A percentile compares a stretch with the other conserved stretches of the same genome.
Evolutionary conservation across 768 basidiomycete genomes (phyloP).

Genomic region (Brasilioporus rufonigricans): DNA sequence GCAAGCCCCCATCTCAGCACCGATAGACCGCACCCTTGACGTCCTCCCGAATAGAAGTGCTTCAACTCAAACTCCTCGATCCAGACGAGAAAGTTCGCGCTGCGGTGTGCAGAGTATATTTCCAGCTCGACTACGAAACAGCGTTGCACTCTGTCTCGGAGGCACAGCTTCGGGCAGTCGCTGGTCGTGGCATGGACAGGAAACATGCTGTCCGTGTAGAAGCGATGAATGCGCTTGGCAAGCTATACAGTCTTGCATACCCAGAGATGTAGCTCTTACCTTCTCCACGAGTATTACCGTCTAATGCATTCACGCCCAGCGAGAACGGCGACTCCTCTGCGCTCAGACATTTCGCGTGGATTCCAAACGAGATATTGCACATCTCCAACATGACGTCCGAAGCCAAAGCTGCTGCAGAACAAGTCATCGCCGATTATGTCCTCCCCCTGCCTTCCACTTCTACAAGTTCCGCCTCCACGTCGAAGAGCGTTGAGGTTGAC

Average conservation of each 20-base stretch:
- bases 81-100: conserved; percentile 91
- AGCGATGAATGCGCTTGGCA: conserved; percentile 74
- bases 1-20: conserved; percentile 39
- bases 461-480: conserved; percentile 37
- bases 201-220: conserved; percentile 73
- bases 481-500: conserved; percentile 57
- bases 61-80: conserved; percentile 70
- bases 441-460: conserved; percentile 68
- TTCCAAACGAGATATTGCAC: conserved; percentile 71
- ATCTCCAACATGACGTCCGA: conserved; percentile 52
- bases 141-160: conserved; percentile 77
- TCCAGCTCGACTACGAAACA: conserved; percentile 87
- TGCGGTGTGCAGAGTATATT: conserved; percentile 78
- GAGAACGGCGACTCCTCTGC: conserved; percentile 77
- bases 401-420: conserved; percentile 64
- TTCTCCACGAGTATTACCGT: not conserved
- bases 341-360: conserved; percentile 86
- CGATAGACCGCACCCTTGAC: conserved; percentile 1
- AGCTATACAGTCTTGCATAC: conserved; percentile 78
- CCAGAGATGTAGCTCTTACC: conserved; percentile 76
- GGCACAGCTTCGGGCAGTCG: conserved; percentile 58
- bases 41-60: conserved; percentile 42
- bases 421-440: conserved; percentile 69
- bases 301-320: conserved; percentile 38
- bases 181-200: conserved; percentile 77